These are phyloP conservation scores for Sporothrix globosa DNA, from an alignment of 2,329 filamentous ascomycete genomes.

Conservation along the genomic window DNA sequence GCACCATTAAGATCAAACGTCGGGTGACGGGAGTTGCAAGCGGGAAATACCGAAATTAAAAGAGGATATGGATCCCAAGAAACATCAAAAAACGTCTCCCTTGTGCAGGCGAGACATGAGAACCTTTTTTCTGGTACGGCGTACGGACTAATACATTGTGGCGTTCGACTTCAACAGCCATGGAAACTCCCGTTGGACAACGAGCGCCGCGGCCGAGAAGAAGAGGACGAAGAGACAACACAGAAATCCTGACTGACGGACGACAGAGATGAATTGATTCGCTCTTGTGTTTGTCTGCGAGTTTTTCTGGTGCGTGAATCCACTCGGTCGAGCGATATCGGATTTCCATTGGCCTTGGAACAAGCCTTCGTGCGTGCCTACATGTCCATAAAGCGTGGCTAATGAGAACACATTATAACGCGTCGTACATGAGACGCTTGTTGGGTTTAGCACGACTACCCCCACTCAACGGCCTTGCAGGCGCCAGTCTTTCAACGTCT, in stretches of 20 bases:
- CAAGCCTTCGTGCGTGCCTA: not conserved
- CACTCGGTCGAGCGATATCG: constrained; percentile 9
- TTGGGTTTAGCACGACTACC: not conserved
- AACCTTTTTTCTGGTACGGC: not conserved
- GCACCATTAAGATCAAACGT: not conserved
- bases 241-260: not conserved
- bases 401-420: not conserved
- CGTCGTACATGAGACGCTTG: not conserved
- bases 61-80: not conserved
- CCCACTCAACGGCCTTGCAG: not conserved
- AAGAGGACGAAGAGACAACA: too few species aligned
- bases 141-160: too few species aligned
- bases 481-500: constrained; percentile 5
- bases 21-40: constrained; percentile 8
- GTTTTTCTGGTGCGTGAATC: not conserved
- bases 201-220: too few species aligned
- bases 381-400: not conserved
- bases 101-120: not conserved
- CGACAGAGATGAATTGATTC: too few species aligned
- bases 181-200: too few species aligned
- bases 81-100: not conserved
- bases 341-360: not conserved
- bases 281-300: not conserved
- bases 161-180: too few species aligned
- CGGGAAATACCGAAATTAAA: constrained; percentile 7